Evolutionary conservation across 148 eudicot genomes (phyloP), one percentile per base, ranked within the genome.

Genomic region (Oxyria digyna): DNA sequence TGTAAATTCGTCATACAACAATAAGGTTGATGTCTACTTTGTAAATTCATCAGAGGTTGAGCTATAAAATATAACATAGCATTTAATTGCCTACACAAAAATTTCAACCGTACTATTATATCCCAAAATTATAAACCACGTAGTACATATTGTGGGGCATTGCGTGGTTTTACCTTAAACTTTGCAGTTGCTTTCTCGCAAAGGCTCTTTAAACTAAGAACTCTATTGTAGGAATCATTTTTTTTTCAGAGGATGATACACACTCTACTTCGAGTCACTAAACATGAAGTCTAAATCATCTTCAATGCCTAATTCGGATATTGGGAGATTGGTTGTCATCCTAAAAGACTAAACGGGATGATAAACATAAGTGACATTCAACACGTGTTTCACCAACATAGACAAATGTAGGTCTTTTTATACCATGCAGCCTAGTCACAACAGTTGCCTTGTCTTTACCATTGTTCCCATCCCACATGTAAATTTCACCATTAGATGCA

Each of bases 381-480:
- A 76, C 46, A 95, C 62, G 76, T 95, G 99, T 95, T 82, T 95
- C 97, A 50, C 99, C 99, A 70, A 91, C 91, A 20, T 96, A 78
- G 59, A 91, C 89, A 26, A 84, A 80, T 55, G 96, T 88, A 52
- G 96, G 93, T 80, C 81, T 87, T 78, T 95, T 95, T 35, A 79
- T 68, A 70, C 99, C 97, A 83, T 84, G 96, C 71, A 95, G 72
- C 73, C 97, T 78, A 74, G 85, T 82, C 2, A 80, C 76, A 67
- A 67, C 65, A 6, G 91, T 96, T 42, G 83, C 77, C 48, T 82
- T 84, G 29, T 78, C 85, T 75, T 86, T 85, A 45, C 69, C 74
- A 70, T 81, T 81, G 74, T 91, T 95, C 38, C 85, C 89, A 74
- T 95, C 99, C 97, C 97, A 95, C 85, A 73, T 94, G 72, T 84